Conservation (phyloP, 2,329 filamentous ascomycete genomes). For the Cladobotryum protrusum region DNA sequence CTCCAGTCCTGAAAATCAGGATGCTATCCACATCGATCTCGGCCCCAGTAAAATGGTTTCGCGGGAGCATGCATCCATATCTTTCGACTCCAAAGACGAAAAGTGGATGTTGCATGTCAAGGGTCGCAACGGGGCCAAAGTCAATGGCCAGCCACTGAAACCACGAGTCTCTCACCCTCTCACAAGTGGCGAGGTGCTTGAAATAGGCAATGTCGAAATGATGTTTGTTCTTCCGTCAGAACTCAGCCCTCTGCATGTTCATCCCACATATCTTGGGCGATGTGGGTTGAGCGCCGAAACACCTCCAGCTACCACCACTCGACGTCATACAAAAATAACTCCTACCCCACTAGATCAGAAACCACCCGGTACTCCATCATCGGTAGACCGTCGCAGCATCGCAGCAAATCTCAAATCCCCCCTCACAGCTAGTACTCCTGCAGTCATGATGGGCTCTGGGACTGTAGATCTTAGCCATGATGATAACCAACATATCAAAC, state of each 20-base stretch:
- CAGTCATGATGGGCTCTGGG: conserved; percentile 34
- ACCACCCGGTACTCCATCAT: conserved; percentile 55
- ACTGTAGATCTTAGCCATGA: conserved; percentile 76
- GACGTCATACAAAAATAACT: conserved; percentile 45
- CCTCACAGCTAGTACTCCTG: conserved; percentile 28
- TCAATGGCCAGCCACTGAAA: conserved; percentile 69
- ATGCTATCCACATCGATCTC: conserved; percentile 76
- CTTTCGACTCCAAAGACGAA: conserved; percentile 60
- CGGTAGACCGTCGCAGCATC: conserved; percentile 28
- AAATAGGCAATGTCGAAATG: conserved; percentile 93
- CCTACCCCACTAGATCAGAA: conserved; percentile 56
- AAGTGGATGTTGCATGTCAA: conserved; percentile 83
- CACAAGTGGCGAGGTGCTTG: conserved; percentile 82
- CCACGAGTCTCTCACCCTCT: conserved; percentile 60
- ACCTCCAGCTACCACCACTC: conserved; percentile 22
- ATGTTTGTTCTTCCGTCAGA: conserved; percentile 91
- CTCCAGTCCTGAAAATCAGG: conserved; percentile 39
- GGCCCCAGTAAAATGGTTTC: conserved; percentile 79
- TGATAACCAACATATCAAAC: conserved; percentile 84
- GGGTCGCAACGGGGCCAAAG: conserved; percentile 82
- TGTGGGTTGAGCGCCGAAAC: conserved; percentile 45
- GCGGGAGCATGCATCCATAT: conserved; percentile 67
- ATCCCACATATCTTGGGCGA: conserved; percentile 62
- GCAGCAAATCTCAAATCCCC: conserved; percentile 25
- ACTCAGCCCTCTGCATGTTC: conserved; percentile 58